Evolutionary conservation across 2,329 filamentous ascomycete genomes (phyloP).

Genomic region (Colletotrichum chrysophilum): DNA sequence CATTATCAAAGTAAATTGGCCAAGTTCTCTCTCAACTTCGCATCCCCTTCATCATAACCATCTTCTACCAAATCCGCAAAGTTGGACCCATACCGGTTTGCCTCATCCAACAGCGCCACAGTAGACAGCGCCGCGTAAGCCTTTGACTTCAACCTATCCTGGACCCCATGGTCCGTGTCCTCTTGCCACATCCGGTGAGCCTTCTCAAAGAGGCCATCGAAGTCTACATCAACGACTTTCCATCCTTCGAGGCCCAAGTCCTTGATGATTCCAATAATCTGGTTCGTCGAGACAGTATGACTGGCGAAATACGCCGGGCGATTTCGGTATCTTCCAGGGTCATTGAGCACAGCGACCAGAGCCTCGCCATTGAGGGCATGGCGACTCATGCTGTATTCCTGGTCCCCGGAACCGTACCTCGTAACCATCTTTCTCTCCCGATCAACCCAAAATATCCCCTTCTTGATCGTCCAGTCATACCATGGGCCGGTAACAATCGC

Average conservation of each 20-base stretch:
- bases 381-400: conserved; percentile 7
- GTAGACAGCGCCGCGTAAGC: conserved; percentile 19
- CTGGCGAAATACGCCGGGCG: conserved; percentile 7
- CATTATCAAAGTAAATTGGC: neutral
- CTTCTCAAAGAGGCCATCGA: neutral
- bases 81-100: conserved; percentile 18
- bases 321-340: neutral
- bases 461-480: conserved; percentile 26
- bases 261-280: neutral
- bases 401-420: conserved; percentile 8
- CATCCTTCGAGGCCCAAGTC: neutral
- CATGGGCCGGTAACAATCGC: conserved; percentile 24
- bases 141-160: conserved; percentile 3
- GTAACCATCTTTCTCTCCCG: conserved; percentile 11
- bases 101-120: conserved; percentile 15
- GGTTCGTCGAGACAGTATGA: conserved; percentile 8
- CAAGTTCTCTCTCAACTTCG: neutral
- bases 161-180: neutral
- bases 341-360: neutral
- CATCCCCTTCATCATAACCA: neutral
- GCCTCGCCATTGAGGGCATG: conserved; percentile 10
- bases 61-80: conserved; percentile 12
- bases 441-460: conserved; percentile 24
- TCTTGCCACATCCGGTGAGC: conserved; percentile 2
- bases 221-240: neutral